Percentiles rank a stretch among this genome's conserved stretches.
These are phyloP conservation scores for Polygonum aviculare DNA, from an alignment of 148 eudicot genomes.

Conservation along the genomic window DNA sequence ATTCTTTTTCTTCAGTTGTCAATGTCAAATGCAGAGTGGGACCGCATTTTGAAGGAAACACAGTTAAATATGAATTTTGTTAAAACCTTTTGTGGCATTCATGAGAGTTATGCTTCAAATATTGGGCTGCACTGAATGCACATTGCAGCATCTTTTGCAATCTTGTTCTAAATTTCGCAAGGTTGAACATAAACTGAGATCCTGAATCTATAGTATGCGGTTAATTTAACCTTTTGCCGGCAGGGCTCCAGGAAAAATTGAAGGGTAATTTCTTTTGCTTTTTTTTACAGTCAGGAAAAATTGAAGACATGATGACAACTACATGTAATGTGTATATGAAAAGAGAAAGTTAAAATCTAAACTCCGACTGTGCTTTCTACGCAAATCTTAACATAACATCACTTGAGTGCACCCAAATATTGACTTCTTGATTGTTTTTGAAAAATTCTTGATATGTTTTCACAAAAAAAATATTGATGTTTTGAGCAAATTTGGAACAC, in stretches of 20 bases:
- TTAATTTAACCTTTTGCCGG: slow-evolving; percentile 9
- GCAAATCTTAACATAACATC: no score
- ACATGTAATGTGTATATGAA: neutral
- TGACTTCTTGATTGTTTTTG: no score
- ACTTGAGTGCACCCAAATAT: no score
- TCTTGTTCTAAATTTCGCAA: slow-evolving; percentile 82
- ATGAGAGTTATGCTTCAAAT: slow-evolving; percentile 74
- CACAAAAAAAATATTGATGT: no score
- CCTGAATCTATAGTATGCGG: neutral
- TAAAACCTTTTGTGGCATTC: slow-evolving; percentile 90
- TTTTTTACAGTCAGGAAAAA: neutral
- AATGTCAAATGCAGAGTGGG: slow-evolving; percentile 61
- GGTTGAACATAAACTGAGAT: slow-evolving; percentile 28
- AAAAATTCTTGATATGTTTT: no score
- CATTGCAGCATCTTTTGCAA: slow-evolving; percentile 71
- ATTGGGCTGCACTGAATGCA: slow-evolving; percentile 52
- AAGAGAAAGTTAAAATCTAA: neutral
- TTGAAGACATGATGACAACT: neutral
- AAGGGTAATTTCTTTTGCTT: slow-evolving; percentile 45
- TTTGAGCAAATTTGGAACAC: no score
- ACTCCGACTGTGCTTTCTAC: neutral
- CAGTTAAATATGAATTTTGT: slow-evolving; percentile 74
- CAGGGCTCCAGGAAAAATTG: slow-evolving; percentile 58
- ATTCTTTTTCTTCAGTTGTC: slow-evolving; percentile 32
- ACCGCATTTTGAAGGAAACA: slow-evolving; percentile 51